phyloP scores from a whole-genome alignment of 1,284 basidiomycete species.

The Pisolithus thermaeus region DNA sequence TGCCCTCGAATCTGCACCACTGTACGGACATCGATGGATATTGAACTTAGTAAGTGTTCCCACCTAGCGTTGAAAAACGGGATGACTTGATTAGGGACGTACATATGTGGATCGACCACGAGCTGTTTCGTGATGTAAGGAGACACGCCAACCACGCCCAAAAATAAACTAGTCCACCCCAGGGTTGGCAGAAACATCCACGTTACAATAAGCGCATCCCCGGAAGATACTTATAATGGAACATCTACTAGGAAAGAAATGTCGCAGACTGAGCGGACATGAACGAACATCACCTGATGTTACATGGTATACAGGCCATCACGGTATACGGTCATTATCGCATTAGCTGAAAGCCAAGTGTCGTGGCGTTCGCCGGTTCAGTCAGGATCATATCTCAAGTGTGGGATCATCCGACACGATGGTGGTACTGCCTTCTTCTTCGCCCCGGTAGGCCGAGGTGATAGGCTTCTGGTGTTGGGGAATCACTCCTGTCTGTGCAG shows the following conservation, averaged over 20 bases:
- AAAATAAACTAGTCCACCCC: constrained; percentile 13
- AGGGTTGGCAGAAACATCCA: constrained; percentile 10
- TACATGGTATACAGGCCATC: constrained; percentile 15
- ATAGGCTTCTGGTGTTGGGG: no score
- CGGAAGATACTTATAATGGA: constrained; percentile 9
- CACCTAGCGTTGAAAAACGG: constrained; percentile 5
- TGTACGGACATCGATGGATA: neutral
- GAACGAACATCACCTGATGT: constrained; percentile 20
- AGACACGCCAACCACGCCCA: constrained; percentile 16
- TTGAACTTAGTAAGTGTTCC: neutral
- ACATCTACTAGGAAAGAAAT: constrained; percentile 15
- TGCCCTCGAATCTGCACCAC: neutral
- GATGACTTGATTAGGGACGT: neutral
- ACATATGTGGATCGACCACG: constrained; percentile 8
- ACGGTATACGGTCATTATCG: constrained; percentile 12
- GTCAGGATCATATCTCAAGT: no score
- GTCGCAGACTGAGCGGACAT: constrained; percentile 22
- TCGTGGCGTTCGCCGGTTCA: no score
- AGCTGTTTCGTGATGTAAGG: constrained; percentile 20
- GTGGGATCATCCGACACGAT: no score
- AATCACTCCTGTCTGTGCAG: no score
- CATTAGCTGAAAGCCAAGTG: neutral
- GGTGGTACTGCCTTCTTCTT: no score
- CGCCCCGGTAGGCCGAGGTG: no score
- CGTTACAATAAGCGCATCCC: constrained; percentile 2